These are phyloP conservation scores for Kazachstania viticola DNA, from an alignment of 805 yeast genomes.

Conservation along the genomic window DNA sequence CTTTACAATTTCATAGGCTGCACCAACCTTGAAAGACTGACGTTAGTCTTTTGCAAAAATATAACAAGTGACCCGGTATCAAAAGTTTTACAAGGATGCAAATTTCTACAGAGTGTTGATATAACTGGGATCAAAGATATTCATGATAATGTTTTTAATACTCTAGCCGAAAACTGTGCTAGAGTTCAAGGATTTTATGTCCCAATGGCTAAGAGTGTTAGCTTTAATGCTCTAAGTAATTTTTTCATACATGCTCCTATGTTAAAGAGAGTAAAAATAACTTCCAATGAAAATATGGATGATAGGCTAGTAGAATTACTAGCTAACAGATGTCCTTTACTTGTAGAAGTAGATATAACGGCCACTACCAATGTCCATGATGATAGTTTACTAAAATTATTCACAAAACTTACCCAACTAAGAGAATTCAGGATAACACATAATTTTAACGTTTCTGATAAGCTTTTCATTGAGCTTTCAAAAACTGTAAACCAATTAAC, in stretches of 20 bases:
- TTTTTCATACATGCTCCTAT: slow-evolving; percentile 55
- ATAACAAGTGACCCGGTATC: slow-evolving; percentile 53
- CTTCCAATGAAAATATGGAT: slow-evolving; percentile 55
- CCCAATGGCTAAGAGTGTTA: slow-evolving; percentile 66
- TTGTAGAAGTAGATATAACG: slow-evolving; percentile 85
- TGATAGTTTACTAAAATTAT: slow-evolving; percentile 42
- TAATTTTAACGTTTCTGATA: slow-evolving; percentile 58
- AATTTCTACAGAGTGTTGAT: slow-evolving; percentile 72
- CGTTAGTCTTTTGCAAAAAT: slow-evolving; percentile 68
- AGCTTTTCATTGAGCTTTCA: slow-evolving; percentile 34
- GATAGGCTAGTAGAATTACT: slow-evolving; percentile 51
- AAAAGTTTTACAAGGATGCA: slow-evolving; percentile 50
- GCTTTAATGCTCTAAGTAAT: slow-evolving; percentile 48
- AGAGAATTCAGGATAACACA: slow-evolving; percentile 78
- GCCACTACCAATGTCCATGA: slow-evolving; percentile 68
- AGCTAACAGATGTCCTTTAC: slow-evolving; percentile 59
- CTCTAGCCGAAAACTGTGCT: slow-evolving; percentile 60
- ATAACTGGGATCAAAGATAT: slow-evolving; percentile 65
- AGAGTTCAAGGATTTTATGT: slow-evolving; percentile 84
- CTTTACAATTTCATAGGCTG: slow-evolving; percentile 55
- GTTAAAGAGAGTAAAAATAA: slow-evolving; percentile 72
- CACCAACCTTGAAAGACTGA: slow-evolving; percentile 69
- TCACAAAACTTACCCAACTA: slow-evolving; percentile 53
- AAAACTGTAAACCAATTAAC: slow-evolving; percentile 33
- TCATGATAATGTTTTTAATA: slow-evolving; percentile 56